Evolutionary conservation across 2,329 filamentous ascomycete genomes (phyloP), one percentile per base, ranked within the genome.

Genomic region (Bipolaris bicolor): DNA sequence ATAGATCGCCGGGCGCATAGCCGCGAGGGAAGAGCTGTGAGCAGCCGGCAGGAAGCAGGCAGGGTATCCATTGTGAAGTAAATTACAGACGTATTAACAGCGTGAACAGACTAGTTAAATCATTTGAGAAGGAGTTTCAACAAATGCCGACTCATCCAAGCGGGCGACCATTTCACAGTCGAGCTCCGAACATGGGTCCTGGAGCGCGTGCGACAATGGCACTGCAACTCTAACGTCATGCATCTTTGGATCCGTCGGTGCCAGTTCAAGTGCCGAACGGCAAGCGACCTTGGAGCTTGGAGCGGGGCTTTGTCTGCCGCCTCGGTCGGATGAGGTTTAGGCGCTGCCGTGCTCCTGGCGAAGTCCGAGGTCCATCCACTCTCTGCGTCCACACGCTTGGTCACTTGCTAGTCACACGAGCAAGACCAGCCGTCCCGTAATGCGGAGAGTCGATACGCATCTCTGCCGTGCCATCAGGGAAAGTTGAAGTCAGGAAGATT

Each of bases 401-500:
- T 34, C 18, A 41, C 41, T 33, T n/a, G 24, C 41, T 29, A 31
- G 13, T 13, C 20, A 20, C 33, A 18, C 22, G 7, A 16, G 20
- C 26, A 18, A 11, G 43, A 18, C 43, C 43, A 9, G 5, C 41
- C 40, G 15, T 29, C n/a, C 15, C 24, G 29, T 45, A 34, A 31
- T 16, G 45, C 45, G 20, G 39, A 7, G 13, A 26, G 26, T 43
- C n/a, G 20, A 43, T 3, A 15, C 40, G 20, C 5, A 6, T 18
- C 22, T 49, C 10, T 18, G n/a, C 13, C 15, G 18, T 37, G 11
- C n/a, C 15, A 26, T 52, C 37, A 69, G 7, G 61, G 64, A 44
- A 72, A 73, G 37, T 69, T 72, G 37, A 73, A 70, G 22, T 76
- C 72, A 7, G 71, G 64, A 7, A 71, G 55, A 62, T 71, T 72